Conservation (phyloP, 2,329 filamentous ascomycete species). For the Ceratocystis albifundus region DNA sequence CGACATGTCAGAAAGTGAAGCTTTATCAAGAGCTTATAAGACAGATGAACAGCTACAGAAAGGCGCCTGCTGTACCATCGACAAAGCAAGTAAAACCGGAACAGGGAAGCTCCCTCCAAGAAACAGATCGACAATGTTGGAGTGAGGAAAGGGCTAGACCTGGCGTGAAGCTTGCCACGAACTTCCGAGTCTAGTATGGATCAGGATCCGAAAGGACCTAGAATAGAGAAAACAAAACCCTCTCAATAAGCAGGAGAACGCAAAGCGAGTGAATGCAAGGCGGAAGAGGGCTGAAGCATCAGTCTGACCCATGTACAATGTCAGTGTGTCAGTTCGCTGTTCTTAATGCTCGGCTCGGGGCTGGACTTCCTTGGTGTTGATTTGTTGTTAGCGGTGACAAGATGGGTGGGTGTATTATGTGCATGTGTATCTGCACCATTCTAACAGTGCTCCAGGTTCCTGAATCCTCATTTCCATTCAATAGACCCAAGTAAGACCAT, state of each 20-base stretch:
- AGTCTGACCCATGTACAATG: not conserved
- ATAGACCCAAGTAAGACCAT: not conserved
- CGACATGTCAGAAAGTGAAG: not conserved
- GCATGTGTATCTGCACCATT: not conserved
- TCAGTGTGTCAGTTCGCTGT: too few relatives aligned
- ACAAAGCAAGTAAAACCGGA: not conserved
- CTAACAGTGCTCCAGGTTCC: not conserved
- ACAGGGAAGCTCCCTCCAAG: not conserved
- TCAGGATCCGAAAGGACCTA: not conserved
- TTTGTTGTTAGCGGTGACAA: not conserved
- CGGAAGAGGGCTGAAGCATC: not conserved
- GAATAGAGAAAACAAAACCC: slow-evolving; percentile 1
- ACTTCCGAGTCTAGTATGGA: slow-evolving; percentile 11
- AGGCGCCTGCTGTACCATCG: not conserved
- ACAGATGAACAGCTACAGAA: not conserved
- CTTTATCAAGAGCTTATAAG: not conserved
- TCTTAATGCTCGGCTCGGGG: too few relatives aligned
- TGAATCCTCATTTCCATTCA: not conserved
- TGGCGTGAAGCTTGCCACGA: slow-evolving; percentile 11
- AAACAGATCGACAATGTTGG: not conserved
- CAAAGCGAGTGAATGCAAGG: not conserved
- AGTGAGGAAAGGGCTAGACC: slow-evolving; percentile 4
- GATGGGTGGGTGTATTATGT: not conserved
- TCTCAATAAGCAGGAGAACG: not conserved
- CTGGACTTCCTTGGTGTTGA: not conserved